Evolutionary conservation across 352 stramenopile genomes (phyloP).

Genomic region (Pelagophyceae sp.): DNA sequence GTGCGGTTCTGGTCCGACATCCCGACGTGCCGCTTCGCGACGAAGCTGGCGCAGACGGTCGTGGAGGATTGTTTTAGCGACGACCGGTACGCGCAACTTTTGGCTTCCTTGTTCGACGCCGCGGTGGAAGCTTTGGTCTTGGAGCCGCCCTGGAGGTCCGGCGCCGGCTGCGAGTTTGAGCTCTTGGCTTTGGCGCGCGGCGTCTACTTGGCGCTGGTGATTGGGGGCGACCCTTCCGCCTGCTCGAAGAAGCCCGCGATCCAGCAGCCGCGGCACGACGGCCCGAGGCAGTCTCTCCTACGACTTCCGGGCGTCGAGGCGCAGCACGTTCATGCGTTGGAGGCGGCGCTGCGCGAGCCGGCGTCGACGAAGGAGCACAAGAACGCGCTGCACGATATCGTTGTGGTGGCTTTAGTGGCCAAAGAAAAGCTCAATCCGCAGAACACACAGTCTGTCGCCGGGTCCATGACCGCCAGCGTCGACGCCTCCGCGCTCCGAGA

Average conservation of each 20-base stretch:
- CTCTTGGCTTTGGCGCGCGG: background rate
- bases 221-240: background rate
- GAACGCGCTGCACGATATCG: constrained; percentile 7
- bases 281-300: background rate
- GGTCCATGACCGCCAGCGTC: background rate
- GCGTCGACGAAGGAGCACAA: background rate
- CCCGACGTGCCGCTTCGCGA: constrained; percentile 2
- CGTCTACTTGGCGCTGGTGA: background rate
- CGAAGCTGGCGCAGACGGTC: background rate
- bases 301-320: background rate
- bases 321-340: background rate
- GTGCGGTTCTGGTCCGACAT: background rate
- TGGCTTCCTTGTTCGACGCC: background rate
- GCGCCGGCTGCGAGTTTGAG: constrained; percentile 9
- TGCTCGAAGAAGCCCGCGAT: background rate
- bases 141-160: background rate
- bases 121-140: background rate
- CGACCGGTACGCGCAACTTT: background rate
- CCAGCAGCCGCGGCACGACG: background rate
- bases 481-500: background rate
- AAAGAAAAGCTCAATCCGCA: background rate
- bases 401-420: background rate
- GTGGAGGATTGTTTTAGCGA: background rate
- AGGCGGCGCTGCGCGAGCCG: background rate
- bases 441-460: too few species aligned